Base-by-base conservation (phyloP, 495 filamentous ascomycete species). In the Talaromyces adpressus region DNA sequence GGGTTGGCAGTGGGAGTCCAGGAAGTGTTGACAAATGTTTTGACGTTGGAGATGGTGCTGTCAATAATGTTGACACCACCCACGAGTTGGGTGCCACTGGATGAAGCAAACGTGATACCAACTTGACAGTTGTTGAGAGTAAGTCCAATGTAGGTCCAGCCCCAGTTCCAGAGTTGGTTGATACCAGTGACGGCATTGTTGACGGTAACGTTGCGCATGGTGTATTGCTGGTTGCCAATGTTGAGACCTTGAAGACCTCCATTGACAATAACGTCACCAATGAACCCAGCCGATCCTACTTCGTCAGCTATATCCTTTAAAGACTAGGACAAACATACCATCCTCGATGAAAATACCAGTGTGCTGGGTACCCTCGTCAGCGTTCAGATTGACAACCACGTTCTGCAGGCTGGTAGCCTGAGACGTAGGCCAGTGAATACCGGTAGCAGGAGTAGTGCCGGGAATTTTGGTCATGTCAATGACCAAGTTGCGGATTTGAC, bases 381-480 rank as follows among this genome's bases (percentile, higher is more conserved):
- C 83, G 70, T 84, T 79, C 92, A 97, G 93, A 72, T 92, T 84
- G 77, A 98, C 93, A 59, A 86, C 83, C 62, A 97, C 85, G 74
- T 97, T 97, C 73, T 96, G 92, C 57, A 96, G 75, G 66, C 87
- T 91, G 8, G 94, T 97, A 4, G 93, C 94, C 70, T 98, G 94
- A 49, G 91, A 91, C 8, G 97, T 93, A 72, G 97, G 94, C 94
- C 95, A 98, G 75, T 98, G 94, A 61, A 98, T 95, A 76, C 91
- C 91, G 39, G 91, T 82, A 1, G 81, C 79, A 62, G 88, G 90
- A 6, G 73, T 68, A 45, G 72, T 78, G 57, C 79, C 67, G 9
- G 89, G 88, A 82, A 90, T 85, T 14, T 77, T 83, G 30, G 84
- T 91, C 59, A 93, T 74, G 71, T 98, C 94, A 72, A 98, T 88